Base-by-base conservation (phyloP, 2,329 filamentous ascomycete genomes). In the Pseudomassariella vexata region DNA sequence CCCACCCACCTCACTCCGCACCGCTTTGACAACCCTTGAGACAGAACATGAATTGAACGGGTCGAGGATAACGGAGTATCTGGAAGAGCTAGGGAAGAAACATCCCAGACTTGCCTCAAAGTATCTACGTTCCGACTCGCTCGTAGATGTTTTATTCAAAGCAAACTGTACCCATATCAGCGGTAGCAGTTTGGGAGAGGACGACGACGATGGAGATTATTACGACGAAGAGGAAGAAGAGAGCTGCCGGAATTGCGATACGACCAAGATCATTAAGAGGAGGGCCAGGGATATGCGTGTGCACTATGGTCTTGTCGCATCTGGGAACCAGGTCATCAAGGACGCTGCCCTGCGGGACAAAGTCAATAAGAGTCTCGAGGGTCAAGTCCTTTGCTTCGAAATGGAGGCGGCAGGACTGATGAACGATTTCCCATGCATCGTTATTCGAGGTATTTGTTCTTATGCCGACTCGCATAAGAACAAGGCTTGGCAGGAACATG, bases 391-490 rank as follows among this genome's bases (percentile, higher is more conserved):
- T 11, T 52, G 43, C 25, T 19, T 49, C 19, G 45, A 47, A 18
- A 47, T 39, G 32, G 40, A 40, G 24, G 41, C 37, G 3, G 41
- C 42, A 1, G 42, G 41, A 35, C 22, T 48, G 3, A 44, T 48
- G 40, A 31, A 46, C 19, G 35, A 32, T 12, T 48, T 52, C 11
- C 46, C 44, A 9, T 51, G 46, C 24, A 19, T 53, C 3, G 42
- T 47, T 3, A 45, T 53, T 9, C 38, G 46, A 16, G 48, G 49
- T 3, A 49, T 52, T 12, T 48, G 44, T 28, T 40, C 48, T 14
- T 52, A 50, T 27, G 38, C 48, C 2, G 48, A 53, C 27, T 46
- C 42, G 1, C 43, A 51, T 17, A 50, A 48, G 18, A 51, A 51
- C 23, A 39, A 49, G 9, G 19, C 8, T 5, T 52, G 47, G 49